A percentile compares a stretch with the other conserved stretches of the same genome.
These are phyloP conservation scores for Ampelocalamus luodianensis DNA, from an alignment of 176 grass and related monocot genomes.

Conservation along the genomic window DNA sequence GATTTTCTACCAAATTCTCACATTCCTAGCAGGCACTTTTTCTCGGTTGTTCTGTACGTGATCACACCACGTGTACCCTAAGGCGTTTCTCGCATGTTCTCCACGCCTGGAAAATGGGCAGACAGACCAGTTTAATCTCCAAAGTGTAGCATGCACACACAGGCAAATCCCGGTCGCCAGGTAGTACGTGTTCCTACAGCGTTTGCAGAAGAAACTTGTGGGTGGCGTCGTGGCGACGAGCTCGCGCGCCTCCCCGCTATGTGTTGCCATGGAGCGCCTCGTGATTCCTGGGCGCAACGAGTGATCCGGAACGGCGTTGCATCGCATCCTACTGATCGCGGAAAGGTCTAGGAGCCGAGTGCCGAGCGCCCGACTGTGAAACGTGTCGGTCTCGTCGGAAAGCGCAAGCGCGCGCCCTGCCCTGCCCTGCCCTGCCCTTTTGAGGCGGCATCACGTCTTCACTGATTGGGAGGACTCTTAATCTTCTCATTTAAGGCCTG, in stretches of 20 bases:
- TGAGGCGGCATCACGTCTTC: background rate
- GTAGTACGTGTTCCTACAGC: conserved; percentile 30
- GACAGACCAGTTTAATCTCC: background rate
- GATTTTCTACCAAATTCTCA: background rate
- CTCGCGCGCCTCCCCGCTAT: background rate
- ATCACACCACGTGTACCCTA: too few species aligned
- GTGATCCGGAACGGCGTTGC: conserved; percentile 30
- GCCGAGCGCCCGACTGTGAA: too few species aligned
- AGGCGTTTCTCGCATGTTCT: background rate
- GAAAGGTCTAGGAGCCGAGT: too few species aligned
- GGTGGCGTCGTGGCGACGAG: background rate
- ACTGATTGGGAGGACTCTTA: too few species aligned
- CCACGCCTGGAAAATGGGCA: background rate
- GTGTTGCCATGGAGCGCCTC: conserved; percentile 43
- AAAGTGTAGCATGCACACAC: background rate
- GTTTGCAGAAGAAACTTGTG: background rate
- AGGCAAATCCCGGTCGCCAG: background rate
- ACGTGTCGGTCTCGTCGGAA: conserved; percentile 9
- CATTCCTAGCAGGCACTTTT: background rate
- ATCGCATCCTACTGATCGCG: background rate
- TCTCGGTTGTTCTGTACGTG: too few species aligned
- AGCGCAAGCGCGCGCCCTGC: background rate
- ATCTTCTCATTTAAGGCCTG: conserved; percentile 16
- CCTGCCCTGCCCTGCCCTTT: too few species aligned
- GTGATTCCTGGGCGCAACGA: background rate